Conservation (phyloP, 192 early-diverging fungal genomes). For the Dissophora globulifera region DNA sequence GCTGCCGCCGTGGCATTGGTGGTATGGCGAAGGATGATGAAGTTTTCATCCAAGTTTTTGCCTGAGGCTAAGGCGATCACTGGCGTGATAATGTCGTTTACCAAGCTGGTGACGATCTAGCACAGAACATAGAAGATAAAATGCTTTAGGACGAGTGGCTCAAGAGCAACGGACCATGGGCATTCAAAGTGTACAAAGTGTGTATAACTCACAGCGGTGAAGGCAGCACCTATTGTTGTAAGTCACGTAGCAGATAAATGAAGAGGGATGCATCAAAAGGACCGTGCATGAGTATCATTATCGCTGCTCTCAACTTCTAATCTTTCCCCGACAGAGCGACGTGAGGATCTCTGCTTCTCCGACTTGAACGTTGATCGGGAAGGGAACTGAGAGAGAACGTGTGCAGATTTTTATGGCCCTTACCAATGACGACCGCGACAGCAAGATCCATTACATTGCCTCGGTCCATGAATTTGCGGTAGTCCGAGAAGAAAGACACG, state of each 20-base stretch:
- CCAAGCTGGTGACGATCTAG: conserved; percentile 54
- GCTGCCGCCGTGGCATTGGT: conserved; percentile 9
- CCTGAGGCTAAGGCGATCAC: conserved; percentile 66
- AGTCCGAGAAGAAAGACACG: conserved; percentile 59
- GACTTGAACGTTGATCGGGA: no score
- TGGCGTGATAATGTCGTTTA: conserved; percentile 67
- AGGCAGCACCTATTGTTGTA: conserved; percentile 38
- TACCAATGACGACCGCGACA: conserved; percentile 72
- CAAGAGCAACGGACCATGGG: no score
- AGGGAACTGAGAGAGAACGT: background rate
- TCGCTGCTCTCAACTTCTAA: no score
- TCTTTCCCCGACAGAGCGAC: no score
- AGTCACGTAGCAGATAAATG: no score
- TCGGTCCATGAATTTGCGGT: conserved; percentile 60
- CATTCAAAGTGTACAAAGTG: no score
- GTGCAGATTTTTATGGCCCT: no score
- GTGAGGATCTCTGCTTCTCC: no score
- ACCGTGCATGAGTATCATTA: no score
- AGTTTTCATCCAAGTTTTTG: conserved; percentile 53
- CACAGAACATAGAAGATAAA: no score
- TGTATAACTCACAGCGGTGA: conserved; percentile 40
- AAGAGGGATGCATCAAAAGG: no score
- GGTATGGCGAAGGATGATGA: conserved; percentile 50
- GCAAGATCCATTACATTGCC: conserved; percentile 75
- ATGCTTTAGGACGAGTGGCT: no score